phyloP scores from a whole-genome alignment of 1,284 basidiomycete species.

The Ceraceosorus bombacis region DNA sequence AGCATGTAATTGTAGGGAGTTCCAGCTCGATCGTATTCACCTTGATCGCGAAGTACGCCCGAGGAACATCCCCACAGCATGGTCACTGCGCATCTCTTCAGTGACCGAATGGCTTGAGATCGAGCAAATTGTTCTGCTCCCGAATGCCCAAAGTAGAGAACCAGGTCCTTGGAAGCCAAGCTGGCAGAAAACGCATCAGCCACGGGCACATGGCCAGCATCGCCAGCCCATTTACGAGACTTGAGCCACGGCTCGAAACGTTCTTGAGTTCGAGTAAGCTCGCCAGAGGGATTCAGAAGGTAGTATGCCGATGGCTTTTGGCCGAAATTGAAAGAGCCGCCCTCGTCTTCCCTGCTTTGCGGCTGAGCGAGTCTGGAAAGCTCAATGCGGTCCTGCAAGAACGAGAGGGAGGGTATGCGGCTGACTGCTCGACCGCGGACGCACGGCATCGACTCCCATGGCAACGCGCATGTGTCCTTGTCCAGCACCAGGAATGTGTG shows the following conservation, averaged over 20 bases:
- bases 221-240: slow-evolving; percentile 70
- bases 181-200: slow-evolving; percentile 32
- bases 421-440: slow-evolving; percentile 76
- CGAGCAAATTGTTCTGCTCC: slow-evolving; percentile 90
- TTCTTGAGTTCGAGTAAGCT: slow-evolving; percentile 73
- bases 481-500: slow-evolving; percentile 87
- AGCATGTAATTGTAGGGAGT: slow-evolving; percentile 91
- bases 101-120: slow-evolving; percentile 64
- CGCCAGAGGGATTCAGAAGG: slow-evolving; percentile 85
- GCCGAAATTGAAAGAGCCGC: slow-evolving; percentile 8
- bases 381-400: slow-evolving; percentile 66
- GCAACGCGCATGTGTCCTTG: slow-evolving; percentile 77
- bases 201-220: slow-evolving; percentile 60
- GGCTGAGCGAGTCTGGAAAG: slow-evolving; percentile 14
- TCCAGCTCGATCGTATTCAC: slow-evolving; percentile 82
- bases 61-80: slow-evolving; percentile 99
- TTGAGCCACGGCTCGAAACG: slow-evolving; percentile 69
- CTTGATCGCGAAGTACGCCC: slow-evolving; percentile 75
- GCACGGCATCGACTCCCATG: slow-evolving; percentile 91
- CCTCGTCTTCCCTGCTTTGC: slow-evolving; percentile 6
- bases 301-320: slow-evolving; percentile 63
- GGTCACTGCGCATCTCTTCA: slow-evolving; percentile 75
- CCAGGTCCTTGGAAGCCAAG: slow-evolving; percentile 30
- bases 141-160: slow-evolving; percentile 83
- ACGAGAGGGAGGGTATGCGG: slow-evolving; percentile 79